Conservation (phyloP, 306 rosid species). For the Trifolium repens region DNA sequence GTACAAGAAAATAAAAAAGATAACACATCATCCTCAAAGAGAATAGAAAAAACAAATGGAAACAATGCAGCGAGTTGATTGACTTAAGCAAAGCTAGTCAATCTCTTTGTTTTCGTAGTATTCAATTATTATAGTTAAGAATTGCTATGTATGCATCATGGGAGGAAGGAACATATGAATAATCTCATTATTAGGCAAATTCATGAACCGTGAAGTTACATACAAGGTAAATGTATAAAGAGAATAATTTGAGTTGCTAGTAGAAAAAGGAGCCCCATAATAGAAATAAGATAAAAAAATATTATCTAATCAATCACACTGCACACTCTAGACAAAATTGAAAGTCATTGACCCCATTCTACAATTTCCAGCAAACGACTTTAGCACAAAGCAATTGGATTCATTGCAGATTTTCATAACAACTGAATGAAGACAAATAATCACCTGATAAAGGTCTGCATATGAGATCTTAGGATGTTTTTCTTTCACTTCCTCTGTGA, state of each 20-base stretch:
- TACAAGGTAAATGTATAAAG: neutral
- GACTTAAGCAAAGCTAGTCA: slow-evolving; percentile 19
- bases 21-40: slow-evolving; percentile 15
- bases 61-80: slow-evolving; percentile 13
- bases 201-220: no score
- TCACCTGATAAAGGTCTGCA: slow-evolving; percentile 95
- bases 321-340: slow-evolving; percentile 22
- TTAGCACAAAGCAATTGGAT: slow-evolving; percentile 14
- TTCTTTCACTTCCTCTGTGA: slow-evolving; percentile 83
- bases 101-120: slow-evolving; percentile 2
- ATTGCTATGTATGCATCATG: slow-evolving; percentile 9
- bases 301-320: neutral
- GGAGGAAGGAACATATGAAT: neutral
- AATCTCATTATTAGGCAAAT: no score
- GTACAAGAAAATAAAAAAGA: neutral
- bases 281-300: slow-evolving; percentile 8
- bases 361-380: slow-evolving; percentile 18
- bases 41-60: neutral
- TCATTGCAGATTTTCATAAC: slow-evolving; percentile 12
- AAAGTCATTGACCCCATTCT: slow-evolving; percentile 2
- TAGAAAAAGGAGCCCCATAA: slow-evolving; percentile 8
- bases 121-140: slow-evolving; percentile 12
- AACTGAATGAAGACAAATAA: slow-evolving; percentile 32
- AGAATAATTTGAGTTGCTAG: slow-evolving; percentile 10
- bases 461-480: slow-evolving; percentile 73